phyloP scores from a whole-genome alignment of 2,329 filamentous ascomycete species.

The Aspergillus texensis region DNA sequence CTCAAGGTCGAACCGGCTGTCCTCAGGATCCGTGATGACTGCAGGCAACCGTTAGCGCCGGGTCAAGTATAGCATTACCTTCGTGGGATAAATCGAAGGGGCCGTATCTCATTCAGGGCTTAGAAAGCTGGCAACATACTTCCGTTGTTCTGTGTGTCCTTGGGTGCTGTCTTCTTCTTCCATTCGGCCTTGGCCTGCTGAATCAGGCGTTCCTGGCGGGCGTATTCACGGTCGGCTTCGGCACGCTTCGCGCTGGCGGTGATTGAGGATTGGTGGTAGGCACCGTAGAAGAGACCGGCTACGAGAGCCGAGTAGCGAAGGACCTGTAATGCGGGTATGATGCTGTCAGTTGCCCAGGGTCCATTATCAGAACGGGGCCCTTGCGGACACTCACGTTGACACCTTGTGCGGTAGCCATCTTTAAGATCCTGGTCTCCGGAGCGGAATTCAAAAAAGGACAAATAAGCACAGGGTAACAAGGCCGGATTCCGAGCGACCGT shows the following conservation, averaged over 20 bases:
- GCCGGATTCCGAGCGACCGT: slow-evolving; percentile 34
- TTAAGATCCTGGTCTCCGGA: slow-evolving; percentile 49
- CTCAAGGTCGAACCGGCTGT: slow-evolving; percentile 93
- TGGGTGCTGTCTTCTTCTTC: slow-evolving; percentile 70
- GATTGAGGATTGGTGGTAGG: slow-evolving; percentile 88
- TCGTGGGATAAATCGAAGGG: slow-evolving; percentile 8
- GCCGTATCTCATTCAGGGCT: not conserved
- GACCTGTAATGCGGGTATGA: slow-evolving; percentile 63
- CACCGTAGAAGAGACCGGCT: slow-evolving; percentile 90
- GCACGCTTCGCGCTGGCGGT: slow-evolving; percentile 69
- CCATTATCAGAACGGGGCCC: slow-evolving; percentile 22
- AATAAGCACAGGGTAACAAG: slow-evolving; percentile 29
- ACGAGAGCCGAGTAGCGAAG: slow-evolving; percentile 94
- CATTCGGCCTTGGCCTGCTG: slow-evolving; percentile 90
- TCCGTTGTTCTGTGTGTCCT: slow-evolving; percentile 41
- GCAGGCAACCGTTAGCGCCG: slow-evolving; percentile 26
- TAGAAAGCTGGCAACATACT: slow-evolving; percentile 32
- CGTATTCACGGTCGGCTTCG: slow-evolving; percentile 78
- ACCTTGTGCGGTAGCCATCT: slow-evolving; percentile 67
- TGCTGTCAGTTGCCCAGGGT: slow-evolving; percentile 20
- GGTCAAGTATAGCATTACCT: slow-evolving; percentile 18
- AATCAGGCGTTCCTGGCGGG: slow-evolving; percentile 90
- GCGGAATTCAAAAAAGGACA: slow-evolving; percentile 43
- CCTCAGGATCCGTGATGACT: slow-evolving; percentile 76
- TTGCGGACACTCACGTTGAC: slow-evolving; percentile 60